Percentiles rank a stretch among this genome's conserved stretches.
These are phyloP conservation scores for Lophium mytilinum DNA, from an alignment of 495 filamentous ascomycete species.

Conservation along the genomic window DNA sequence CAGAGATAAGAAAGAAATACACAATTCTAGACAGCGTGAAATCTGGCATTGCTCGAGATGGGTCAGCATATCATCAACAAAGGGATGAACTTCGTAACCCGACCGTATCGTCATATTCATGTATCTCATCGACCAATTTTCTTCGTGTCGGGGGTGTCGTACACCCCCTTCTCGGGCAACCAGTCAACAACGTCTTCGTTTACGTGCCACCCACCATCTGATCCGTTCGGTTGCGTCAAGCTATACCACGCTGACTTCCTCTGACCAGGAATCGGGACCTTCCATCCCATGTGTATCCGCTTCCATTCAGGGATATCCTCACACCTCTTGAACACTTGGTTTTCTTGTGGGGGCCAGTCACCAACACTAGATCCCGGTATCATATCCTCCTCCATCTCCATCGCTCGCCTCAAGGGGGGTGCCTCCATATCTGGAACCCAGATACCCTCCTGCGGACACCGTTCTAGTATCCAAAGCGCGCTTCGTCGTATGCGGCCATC, in stretches of 20 bases:
- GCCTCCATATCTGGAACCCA: conserved; percentile 15
- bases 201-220: conserved; percentile 10
- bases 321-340: background rate
- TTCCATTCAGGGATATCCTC: conserved; percentile 11
- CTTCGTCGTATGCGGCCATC: conserved; percentile 12
- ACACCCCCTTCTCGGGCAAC: too few relatives aligned
- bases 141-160: too few relatives aligned
- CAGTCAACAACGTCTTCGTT: background rate
- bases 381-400: conserved; percentile 17
- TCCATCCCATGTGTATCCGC: conserved; percentile 8
- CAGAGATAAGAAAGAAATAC: too few relatives aligned
- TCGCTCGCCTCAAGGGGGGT: conserved; percentile 3
- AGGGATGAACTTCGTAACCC: too few relatives aligned
- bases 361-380: background rate
- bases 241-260: conserved; percentile 1
- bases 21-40: too few relatives aligned
- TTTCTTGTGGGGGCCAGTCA: conserved; percentile 1
- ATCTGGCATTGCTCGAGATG: too few relatives aligned
- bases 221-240: background rate
- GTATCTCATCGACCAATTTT: too few relatives aligned
- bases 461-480: conserved; percentile 4
- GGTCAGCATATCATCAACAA: too few relatives aligned
- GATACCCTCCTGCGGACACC: conserved; percentile 12
- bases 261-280: conserved; percentile 1
- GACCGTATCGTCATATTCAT: too few relatives aligned